Base-by-base conservation (phyloP, 768 basidiomycete genomes). In the Amyloporia xantha region DNA sequence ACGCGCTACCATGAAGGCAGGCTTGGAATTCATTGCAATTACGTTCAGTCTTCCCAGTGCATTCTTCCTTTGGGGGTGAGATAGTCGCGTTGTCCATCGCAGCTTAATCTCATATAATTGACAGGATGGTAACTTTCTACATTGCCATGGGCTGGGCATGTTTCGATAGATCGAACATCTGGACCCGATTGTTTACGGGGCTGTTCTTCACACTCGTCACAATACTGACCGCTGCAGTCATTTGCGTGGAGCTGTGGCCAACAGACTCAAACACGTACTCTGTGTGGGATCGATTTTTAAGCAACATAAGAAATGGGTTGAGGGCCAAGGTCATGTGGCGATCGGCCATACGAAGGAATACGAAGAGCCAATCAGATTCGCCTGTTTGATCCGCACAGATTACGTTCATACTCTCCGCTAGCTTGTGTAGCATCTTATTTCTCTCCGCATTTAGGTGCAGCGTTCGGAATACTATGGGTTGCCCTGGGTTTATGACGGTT, bases 1-100 rank as follows among this genome's bases (percentile, higher is more conserved):
- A n/a, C 53, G 53, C 4, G 43, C 50, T 7, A 38, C 6, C 5
- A 30, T 9, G 12, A 24, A 41, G 6, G 52, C 62, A 17, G 68
- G 70, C 11, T 52, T 69, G 2, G 70, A 71, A 41, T 58, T 63
- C 10, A 57, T 74, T 24, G 61, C 72, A 5, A 66, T 72, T 26
- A 59, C 69, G 43, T 73, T 67, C 42, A 69, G 51, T 26, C 46
- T 55, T 7, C 53, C 55, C 2, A 39, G 44, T 4, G 60, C 51
- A 4, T 47, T 58, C 42, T 57, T 59, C 27, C 33, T 58, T 4
- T 63, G 60, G 60, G 56, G 52, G 62, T 63, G 17, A 37, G 62
- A 42, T 5, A 27, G 39, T 26, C 20, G 2, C n/a, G 7, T 21
- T 12, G 11, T 26, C 13, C 1, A 39, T 15, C 17, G 2, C 3